Evolutionary conservation across 257 asterid species (phyloP), one percentile per base, ranked within the genome.

Genomic region (Jacaranda copaia): DNA sequence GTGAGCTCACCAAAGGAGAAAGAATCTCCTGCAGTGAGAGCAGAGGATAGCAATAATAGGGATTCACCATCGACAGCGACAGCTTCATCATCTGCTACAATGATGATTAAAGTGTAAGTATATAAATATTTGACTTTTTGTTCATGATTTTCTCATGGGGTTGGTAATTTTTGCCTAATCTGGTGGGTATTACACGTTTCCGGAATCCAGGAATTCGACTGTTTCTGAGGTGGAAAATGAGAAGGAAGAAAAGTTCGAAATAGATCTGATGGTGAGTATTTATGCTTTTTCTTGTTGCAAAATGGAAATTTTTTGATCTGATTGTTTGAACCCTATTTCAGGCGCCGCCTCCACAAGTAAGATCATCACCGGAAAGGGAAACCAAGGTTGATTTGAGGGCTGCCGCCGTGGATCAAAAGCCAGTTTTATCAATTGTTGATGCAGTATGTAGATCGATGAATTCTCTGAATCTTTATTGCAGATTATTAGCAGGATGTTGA

Each of bases 191-290:
- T 49, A 12, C 43, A 40, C 38, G 62, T 77, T 80, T 80, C 64
- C 56, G 36, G 48, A 56, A 63, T 77, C 46, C 89, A 93, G 96
- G 65, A 88, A 60, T 72, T 79, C 76, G 39, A n/a, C 65, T 35
- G 80, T 46, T 38, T 20, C 84, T 51, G 94, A 60, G 75, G 78
- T 70, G 78, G 91, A 84, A 73, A 84, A 42, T 38, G 86, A 70
- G 51, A 88, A 85, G 84, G 93, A 87, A 69, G 96, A 89, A 39
- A 96, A 93, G 86, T 91, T 91, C 59, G 91, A 90, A 81, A 93
- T 96, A 86, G 98, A 96, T 92, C 97, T 93, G 79, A 94, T 93
- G 99, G 99, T 95, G 89, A 78, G 92, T 53, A 40, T 38, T 69
- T 80, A 2, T 38, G n/a, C 39, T 49, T 56, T 81, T 56, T 39